Evolutionary conservation across 1,284 basidiomycete species (phyloP).

Genomic region (Farysia itapuensis): DNA sequence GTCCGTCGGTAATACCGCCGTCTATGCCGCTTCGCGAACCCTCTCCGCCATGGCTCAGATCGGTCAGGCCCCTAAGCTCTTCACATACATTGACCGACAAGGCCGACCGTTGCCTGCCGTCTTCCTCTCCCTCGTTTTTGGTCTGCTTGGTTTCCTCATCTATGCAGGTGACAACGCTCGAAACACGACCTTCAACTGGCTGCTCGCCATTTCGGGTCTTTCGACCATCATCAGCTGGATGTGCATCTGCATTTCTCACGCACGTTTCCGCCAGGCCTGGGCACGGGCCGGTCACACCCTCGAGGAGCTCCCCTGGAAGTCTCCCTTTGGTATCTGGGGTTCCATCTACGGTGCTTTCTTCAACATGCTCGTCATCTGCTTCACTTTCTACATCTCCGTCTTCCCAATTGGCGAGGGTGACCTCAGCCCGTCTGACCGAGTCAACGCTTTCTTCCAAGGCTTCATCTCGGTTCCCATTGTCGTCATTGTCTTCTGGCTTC

Average conservation of each 20-base stretch:
- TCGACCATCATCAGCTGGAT: slow-evolving; percentile 64
- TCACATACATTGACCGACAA: slow-evolving; percentile 63
- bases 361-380: slow-evolving; percentile 40
- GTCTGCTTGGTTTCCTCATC: slow-evolving; percentile 57
- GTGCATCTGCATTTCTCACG: slow-evolving; percentile 52
- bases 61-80: slow-evolving; percentile 62
- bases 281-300: slow-evolving; percentile 62
- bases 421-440: slow-evolving; percentile 47
- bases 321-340: slow-evolving; percentile 63
- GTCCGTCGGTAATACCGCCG: slow-evolving; percentile 61
- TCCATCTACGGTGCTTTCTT: slow-evolving; percentile 61
- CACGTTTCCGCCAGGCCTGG: slow-evolving; percentile 68
- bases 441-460: slow-evolving; percentile 62
- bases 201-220: slow-evolving; percentile 64
- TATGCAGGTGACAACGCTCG: slow-evolving; percentile 59
- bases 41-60: slow-evolving; percentile 56
- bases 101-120: slow-evolving; percentile 63
- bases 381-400: slow-evolving; percentile 37
- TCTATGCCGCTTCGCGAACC: slow-evolving; percentile 61
- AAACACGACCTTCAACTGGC: slow-evolving; percentile 61
- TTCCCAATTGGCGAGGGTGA: slow-evolving; percentile 53
- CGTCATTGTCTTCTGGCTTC: slow-evolving; percentile 25
- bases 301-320: slow-evolving; percentile 64
- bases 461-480: slow-evolving; percentile 60
- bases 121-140: slow-evolving; percentile 45